Evolutionary conservation across 31 red algal genomes (phyloP).

Genomic region (Bonnemaisonia californica): DNA sequence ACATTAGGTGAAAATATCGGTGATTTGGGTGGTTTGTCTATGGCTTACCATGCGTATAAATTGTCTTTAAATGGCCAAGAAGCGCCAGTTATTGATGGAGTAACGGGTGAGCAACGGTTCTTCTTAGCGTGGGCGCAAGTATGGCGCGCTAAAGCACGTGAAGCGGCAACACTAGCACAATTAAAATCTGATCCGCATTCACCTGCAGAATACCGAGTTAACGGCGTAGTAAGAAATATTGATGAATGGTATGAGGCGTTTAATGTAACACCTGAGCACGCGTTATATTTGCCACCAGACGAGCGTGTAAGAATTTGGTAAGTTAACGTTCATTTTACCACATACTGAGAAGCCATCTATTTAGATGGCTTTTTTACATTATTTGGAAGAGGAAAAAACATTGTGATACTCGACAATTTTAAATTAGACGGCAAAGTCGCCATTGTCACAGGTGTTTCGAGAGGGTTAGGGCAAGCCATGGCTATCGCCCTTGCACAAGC

Average conservation of each 20-base stretch:
- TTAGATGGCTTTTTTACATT: too few relatives aligned
- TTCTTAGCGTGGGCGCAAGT: slow-evolving; percentile 40
- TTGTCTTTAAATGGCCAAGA: slow-evolving; percentile 3
- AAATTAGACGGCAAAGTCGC: too few relatives aligned
- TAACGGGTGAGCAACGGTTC: slow-evolving; percentile 43
- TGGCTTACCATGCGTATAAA: slow-evolving; percentile 25
- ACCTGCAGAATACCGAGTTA: slow-evolving; percentile 48
- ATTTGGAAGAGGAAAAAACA: too few relatives aligned
- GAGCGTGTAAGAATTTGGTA: too few relatives aligned
- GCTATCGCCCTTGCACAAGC: too few relatives aligned
- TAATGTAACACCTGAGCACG: too few relatives aligned
- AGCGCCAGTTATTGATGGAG: neutral
- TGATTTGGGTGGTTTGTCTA: slow-evolving; percentile 52
- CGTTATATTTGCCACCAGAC: too few relatives aligned
- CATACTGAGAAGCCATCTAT: too few relatives aligned
- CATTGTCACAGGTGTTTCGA: too few relatives aligned
- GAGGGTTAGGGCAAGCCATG: too few relatives aligned
- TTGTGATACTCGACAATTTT: too few relatives aligned
- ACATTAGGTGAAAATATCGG: slow-evolving; percentile 61
- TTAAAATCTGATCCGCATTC: slow-evolving; percentile 43
- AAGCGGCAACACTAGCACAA: neutral
- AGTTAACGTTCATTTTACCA: too few relatives aligned
- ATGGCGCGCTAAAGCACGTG: slow-evolving; percentile 37
- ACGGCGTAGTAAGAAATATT: slow-evolving; percentile 35
- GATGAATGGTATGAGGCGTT: slow-evolving; percentile 42